A percentile compares a stretch with the other conserved stretches of the same genome.
These are phyloP conservation scores for Leptomonas seymouri DNA, from an alignment of 208 protist species.

Conservation along the genomic window DNA sequence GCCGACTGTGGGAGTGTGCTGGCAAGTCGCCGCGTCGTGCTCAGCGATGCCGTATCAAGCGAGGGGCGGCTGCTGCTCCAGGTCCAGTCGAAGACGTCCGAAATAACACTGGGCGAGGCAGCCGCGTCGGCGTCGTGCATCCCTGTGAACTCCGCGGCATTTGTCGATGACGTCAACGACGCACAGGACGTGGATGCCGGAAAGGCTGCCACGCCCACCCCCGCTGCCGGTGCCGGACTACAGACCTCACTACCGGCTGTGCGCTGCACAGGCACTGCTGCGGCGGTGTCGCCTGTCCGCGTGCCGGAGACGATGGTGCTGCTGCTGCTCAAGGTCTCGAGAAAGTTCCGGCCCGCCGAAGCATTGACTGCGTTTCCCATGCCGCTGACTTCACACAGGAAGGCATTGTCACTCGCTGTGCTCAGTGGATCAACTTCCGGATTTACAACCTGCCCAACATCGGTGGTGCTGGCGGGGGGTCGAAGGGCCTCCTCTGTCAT, in stretches of 20 bases:
- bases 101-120: conserved; percentile 2
- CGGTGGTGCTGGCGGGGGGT: not conserved
- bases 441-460: not conserved
- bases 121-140: not conserved
- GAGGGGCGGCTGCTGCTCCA: conserved; percentile 24
- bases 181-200: not conserved
- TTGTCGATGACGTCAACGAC: too few species aligned
- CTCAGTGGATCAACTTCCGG: not conserved
- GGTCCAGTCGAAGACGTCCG: conserved; percentile 13
- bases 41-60: not conserved
- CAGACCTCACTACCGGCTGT: not conserved
- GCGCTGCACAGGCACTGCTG: conserved; percentile 6
- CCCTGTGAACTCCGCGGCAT: not conserved
- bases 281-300: not conserved
- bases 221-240: not conserved
- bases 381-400: too few species aligned
- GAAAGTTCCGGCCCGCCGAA: not conserved
- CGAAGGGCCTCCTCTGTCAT: not conserved
- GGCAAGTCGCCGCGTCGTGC: not conserved
- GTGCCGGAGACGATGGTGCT: not conserved
- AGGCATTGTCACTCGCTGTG: too few species aligned
- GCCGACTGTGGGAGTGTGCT: not conserved
- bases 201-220: not conserved
- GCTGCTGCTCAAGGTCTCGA: conserved; percentile 10
- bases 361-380: not conserved